A percentile compares a stretch with the other conserved stretches of the same genome.
Evolutionary conservation across 148 eudicot genomes (phyloP).

Genomic region (Rhododendron griersonianum): DNA sequence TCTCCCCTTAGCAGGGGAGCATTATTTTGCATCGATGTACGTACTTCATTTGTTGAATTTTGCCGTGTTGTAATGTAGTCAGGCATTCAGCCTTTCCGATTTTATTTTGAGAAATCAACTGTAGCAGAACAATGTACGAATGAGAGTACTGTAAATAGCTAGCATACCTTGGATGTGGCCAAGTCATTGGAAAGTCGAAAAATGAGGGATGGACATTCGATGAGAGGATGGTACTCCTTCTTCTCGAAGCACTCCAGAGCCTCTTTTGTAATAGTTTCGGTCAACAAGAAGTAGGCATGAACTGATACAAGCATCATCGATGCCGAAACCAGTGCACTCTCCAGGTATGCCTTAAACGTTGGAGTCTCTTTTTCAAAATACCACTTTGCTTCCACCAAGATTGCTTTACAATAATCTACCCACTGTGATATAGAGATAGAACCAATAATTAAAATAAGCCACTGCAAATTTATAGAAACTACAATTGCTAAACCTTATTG

Average conservation of each 20-base stretch:
- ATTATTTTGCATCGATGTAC: too few relatives aligned
- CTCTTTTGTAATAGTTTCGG: constrained; percentile 7
- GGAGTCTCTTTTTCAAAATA: constrained; percentile 1
- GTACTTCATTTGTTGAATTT: too few relatives aligned
- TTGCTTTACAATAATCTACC: constrained; percentile 17
- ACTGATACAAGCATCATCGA: constrained; percentile 12
- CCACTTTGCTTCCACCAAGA: constrained; percentile 22
- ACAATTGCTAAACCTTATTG: too few relatives aligned
- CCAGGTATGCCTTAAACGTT: background rate
- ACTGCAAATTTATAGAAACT: too few relatives aligned
- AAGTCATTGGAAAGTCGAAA: constrained; percentile 26
- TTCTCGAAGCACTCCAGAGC: constrained; percentile 5
- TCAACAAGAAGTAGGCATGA: constrained; percentile 18
- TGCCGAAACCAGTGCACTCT: constrained; percentile 21
- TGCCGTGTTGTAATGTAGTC: background rate
- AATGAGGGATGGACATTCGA: background rate
- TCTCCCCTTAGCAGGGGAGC: too few relatives aligned
- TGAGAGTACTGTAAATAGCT: background rate
- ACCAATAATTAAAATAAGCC: background rate
- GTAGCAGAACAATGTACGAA: background rate
- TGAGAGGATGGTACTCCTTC: constrained; percentile 3
- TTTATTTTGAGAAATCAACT: too few relatives aligned
- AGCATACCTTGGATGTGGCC: constrained; percentile 19
- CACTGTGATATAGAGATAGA: constrained; percentile 2
- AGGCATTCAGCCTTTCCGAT: too few relatives aligned